Base-by-base conservation (phyloP, 345 rosid genomes). In the Physaria fendleri region DNA sequence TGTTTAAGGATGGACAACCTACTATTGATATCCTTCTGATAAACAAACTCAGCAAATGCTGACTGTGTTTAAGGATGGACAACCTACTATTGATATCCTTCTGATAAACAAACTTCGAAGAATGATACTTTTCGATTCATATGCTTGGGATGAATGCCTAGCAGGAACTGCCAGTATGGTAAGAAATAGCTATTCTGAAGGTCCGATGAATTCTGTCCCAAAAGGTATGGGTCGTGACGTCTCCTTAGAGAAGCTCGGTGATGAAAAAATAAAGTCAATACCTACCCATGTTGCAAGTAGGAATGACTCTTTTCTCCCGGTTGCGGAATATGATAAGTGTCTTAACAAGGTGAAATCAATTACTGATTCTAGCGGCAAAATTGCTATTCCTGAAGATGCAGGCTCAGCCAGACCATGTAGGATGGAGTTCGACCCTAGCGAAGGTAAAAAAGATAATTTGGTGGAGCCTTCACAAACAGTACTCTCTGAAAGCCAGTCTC, bases 121-220 rank as follows among this genome's bases (percentile, higher is more conserved):
- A 62, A 83, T 83, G 80, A 71, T 89, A 57, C 76, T 89, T 46
- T 77, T 82, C 64, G 82, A 75, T 67, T 85, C 95, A 23, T 87
- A 81, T 72, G 75, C 84, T 32, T 93, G 97, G 97, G 95, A 93
- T 70, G 91, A 79, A 61, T 78, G 80, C 56, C 84, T 93, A 55
- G 70, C 81, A 45, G 76, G 77, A 68, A 85, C 79, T 13, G 82
- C 78, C 34, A 77, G 74, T 77, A 71, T 66, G 70, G 71, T 61
- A 37, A 70, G 59, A 77, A 78, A 61, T 52, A 79, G 55, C 66
- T 51, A 69, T 50, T 74, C 47, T 51, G 87, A 78, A 62, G 46
- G 58, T 62, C 63, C 22, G 60, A 71, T 48, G 62, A 71, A 34
- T 66, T 57, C 68, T 39, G 20, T 62, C 15, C 49, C 78, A 39